A percentile compares a stretch with the other conserved stretches of the same genome.
These are phyloP conservation scores for Neonectria coccinea DNA, from an alignment of 2,329 filamentous ascomycete genomes.

Conservation along the genomic window DNA sequence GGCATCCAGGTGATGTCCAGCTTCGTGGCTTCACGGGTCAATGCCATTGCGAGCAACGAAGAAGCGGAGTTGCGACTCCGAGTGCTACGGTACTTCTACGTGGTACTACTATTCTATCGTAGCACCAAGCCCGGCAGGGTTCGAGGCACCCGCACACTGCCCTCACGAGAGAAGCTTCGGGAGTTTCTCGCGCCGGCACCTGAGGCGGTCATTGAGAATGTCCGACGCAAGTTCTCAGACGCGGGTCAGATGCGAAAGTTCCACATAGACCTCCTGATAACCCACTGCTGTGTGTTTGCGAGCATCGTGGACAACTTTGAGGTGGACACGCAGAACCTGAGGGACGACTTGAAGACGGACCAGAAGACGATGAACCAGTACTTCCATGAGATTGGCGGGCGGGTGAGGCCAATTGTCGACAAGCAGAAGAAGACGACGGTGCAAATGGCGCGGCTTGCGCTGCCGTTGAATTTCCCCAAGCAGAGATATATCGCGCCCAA, in stretches of 20 bases:
- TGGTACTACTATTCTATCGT: conserved; percentile 66
- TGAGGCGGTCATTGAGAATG: conserved; percentile 72
- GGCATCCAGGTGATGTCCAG: conserved; percentile 68
- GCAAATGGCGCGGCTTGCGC: conserved; percentile 74
- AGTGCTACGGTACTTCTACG: conserved; percentile 70
- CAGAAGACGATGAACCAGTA: conserved; percentile 78
- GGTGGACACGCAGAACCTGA: conserved; percentile 76
- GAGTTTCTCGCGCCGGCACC: conserved; percentile 68
- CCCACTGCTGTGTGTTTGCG: conserved; percentile 78
- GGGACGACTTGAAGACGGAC: conserved; percentile 78
- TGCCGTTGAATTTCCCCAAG: conserved; percentile 89
- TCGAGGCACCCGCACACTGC: conserved; percentile 64
- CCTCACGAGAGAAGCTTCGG: conserved; percentile 71
- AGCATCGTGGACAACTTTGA: conserved; percentile 80
- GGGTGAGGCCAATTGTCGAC: conserved; percentile 69
- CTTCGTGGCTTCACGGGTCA: conserved; percentile 74
- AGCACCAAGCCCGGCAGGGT: conserved; percentile 59
- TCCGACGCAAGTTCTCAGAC: conserved; percentile 77
- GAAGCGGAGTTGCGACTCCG: conserved; percentile 65
- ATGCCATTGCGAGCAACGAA: conserved; percentile 64
- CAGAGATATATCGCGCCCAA: conserved; percentile 51
- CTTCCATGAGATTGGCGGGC: conserved; percentile 81
- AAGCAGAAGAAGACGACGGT: conserved; percentile 68
- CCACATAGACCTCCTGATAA: conserved; percentile 77
- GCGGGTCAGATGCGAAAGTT: conserved; percentile 75